A percentile compares a stretch with the other conserved stretches of the same genome.
These are phyloP conservation scores for Biscogniauxia mediterranea DNA, from an alignment of 2,329 filamentous ascomycete genomes.

Conservation along the genomic window DNA sequence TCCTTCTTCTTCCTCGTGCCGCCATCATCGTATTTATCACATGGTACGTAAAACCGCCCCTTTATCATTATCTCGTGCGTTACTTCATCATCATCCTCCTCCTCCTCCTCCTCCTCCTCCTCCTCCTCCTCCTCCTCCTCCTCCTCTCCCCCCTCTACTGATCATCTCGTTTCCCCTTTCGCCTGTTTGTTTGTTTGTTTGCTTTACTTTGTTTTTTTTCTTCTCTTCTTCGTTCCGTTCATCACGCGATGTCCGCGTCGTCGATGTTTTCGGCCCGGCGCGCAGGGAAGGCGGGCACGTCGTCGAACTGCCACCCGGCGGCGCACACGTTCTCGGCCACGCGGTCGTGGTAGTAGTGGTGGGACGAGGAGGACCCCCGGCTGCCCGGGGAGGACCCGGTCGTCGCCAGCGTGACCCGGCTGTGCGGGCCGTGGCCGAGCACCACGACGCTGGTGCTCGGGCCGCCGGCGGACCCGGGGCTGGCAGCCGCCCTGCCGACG, in stretches of 20 bases:
- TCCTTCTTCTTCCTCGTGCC: no score
- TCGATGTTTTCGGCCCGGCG: constrained; percentile 6
- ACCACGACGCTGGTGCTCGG: constrained; percentile 14
- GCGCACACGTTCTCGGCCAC: constrained; percentile 11
- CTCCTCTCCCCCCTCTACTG: no score
- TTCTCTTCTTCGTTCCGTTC: background rate
- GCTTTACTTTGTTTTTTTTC: background rate
- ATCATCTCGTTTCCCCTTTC: no score
- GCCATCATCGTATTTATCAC: constrained; percentile 1
- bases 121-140: no score
- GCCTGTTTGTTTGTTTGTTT: no score
- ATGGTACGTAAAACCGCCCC: background rate
- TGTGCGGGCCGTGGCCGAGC: constrained; percentile 1
- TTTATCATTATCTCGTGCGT: background rate
- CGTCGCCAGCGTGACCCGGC: constrained; percentile 12
- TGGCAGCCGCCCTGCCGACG: background rate
- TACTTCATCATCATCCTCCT: background rate
- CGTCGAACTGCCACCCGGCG: constrained; percentile 17
- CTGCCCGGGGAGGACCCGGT: constrained; percentile 13
- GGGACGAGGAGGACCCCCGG: constrained; percentile 3
- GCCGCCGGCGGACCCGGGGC: background rate
- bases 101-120: background rate
- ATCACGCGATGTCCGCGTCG: constrained; percentile 17
- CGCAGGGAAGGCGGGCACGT: constrained; percentile 10
- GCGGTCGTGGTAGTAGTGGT: background rate